Percentiles rank a stretch among this genome's conserved stretches.
Conservation (phyloP, 148 eudicot genomes). For the Selenicereus undatus region DNA sequence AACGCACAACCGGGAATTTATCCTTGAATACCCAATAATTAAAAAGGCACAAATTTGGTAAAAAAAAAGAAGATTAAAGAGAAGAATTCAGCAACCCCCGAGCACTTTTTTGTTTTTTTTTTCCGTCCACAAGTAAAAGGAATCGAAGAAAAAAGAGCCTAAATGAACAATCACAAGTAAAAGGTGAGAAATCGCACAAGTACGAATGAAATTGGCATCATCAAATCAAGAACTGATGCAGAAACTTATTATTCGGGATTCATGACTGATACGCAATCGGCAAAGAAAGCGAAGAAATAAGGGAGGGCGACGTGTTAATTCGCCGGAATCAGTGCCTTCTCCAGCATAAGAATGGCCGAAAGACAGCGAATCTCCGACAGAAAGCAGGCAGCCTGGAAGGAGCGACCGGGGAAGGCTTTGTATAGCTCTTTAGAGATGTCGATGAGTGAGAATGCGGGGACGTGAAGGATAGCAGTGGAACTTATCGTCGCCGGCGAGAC, state of each 20-base stretch:
- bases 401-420: neutral
- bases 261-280: constrained; percentile 18
- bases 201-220: neutral
- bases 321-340: neutral
- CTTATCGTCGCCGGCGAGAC: too few species aligned
- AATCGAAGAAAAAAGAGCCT: too few species aligned
- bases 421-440: too few species aligned
- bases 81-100: neutral
- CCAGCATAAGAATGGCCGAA: constrained; percentile 17
- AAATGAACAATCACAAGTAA: neutral
- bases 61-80: constrained; percentile 16
- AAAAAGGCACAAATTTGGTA: neutral
- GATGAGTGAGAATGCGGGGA: too few species aligned
- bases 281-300: neutral
- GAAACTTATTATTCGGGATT: constrained; percentile 33
- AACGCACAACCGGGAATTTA: neutral
- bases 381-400: neutral
- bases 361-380: constrained; percentile 17
- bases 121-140: constrained; percentile 7
- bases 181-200: neutral
- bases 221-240: neutral
- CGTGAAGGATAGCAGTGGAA: too few species aligned
- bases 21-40: constrained; percentile 4
- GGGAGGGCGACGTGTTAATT: neutral
- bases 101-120: neutral